Base-by-base conservation (phyloP, 352 stramenopile genomes). In the Thraustochytrium sp. region DNA sequence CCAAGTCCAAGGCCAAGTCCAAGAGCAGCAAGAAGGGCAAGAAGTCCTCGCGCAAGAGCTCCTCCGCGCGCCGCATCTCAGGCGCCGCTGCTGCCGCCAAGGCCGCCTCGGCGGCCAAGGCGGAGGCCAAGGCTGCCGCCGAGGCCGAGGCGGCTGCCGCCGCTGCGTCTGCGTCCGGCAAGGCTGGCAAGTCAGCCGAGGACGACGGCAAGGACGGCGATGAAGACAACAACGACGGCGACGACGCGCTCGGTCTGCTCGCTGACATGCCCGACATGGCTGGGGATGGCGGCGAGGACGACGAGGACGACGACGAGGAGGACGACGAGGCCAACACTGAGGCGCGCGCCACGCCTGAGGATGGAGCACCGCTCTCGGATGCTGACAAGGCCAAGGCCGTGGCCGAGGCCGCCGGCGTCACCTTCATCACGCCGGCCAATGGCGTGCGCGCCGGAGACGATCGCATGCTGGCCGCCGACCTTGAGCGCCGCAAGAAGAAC, bases 11-110 rank as follows among this genome's bases (percentile, higher is more conserved):
- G 65, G 29, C 51, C 31, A 85, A 85, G 36, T 62, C n/a, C 34
- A 84, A 84, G 64, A 74, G 37, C 40, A 84, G 48, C 40, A 74
- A 63, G 18, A 78, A 76, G 51, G 80, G 44, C 16, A 68, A 72
- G 29, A 80, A 84, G 68, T 34, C 23, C 16, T 31, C 18, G 26
- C 40, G 31, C 46, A 80, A 65, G 31, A 29, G 68, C 1, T 75
- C 68, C 42, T 37, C 68, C 23, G 46, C 42, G 21, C 31, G 46
- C 18, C 44, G 68, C 2, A 53, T 53, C 26, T 64, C 23, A 13
- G 65, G 42, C 18, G 49, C 42, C n/a, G 65, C 65, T 5, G 65
- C 65, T 44, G 59, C 59, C 9, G 59, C 59, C 9, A 11, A 44
- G 4, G 59, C 59, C 8, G 59, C 59, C 40, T 21, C 59, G 16